phyloP scores from a whole-genome alignment of 768 basidiomycete species.

The Naganishia randhawae region DNA sequence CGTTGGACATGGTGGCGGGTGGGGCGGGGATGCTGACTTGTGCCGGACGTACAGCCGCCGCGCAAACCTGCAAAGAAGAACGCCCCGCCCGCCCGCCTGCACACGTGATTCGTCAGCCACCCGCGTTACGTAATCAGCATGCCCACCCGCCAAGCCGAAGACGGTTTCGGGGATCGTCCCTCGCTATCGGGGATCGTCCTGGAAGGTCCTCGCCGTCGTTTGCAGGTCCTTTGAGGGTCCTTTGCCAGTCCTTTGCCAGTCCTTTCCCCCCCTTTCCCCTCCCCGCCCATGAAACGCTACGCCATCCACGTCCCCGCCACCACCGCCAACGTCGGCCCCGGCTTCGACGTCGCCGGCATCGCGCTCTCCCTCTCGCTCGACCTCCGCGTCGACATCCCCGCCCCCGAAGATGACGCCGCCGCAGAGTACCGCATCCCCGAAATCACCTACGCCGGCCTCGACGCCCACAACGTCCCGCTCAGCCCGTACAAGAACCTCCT shows the following conservation, averaged over 20 bases:
- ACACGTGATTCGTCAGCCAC: no score
- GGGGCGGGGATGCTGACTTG: background rate
- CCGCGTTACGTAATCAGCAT: no score
- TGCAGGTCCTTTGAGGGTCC: no score
- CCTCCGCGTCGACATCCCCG: slow-evolving; percentile 60
- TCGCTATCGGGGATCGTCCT: no score
- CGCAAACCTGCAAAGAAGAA: background rate
- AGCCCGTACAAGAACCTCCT: slow-evolving; percentile 94
- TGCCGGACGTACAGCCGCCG: no score
- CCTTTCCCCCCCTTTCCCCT: no score
- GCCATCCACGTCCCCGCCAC: slow-evolving; percentile 89
- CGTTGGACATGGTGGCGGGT: slow-evolving; percentile 10
- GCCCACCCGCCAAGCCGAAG: no score
- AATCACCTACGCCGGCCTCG: slow-evolving; percentile 80
- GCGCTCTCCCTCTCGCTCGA: slow-evolving; percentile 82
- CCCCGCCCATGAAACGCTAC: slow-evolving; percentile 50
- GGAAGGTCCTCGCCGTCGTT: no score
- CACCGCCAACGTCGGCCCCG: slow-evolving; percentile 96
- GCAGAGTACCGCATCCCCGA: slow-evolving; percentile 55
- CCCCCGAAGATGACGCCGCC: slow-evolving; percentile 49
- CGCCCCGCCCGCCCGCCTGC: background rate
- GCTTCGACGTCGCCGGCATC: slow-evolving; percentile 98
- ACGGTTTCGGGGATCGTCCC: no score
- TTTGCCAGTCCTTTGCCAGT: no score
- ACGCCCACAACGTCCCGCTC: slow-evolving; percentile 83